These are phyloP conservation scores for Monosporascus sp. DNA, from an alignment of 2,329 filamentous ascomycete genomes.

Conservation along the genomic window DNA sequence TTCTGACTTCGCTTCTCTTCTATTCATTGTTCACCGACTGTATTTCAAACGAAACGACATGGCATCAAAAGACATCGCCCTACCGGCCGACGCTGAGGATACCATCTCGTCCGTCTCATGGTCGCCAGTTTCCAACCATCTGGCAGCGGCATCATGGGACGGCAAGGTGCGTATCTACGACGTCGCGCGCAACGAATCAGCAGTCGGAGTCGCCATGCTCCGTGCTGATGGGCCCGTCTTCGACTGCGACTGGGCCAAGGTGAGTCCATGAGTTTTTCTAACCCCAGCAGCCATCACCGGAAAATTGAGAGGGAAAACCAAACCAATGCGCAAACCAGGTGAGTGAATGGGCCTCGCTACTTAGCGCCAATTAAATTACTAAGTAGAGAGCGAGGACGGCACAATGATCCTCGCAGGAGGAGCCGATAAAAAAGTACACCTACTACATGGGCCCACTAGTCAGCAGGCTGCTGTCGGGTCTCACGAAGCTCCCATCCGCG, in stretches of 20 bases:
- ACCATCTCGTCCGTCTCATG: constrained; percentile 32
- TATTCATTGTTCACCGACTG: no score
- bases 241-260: constrained; percentile 32
- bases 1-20: no score
- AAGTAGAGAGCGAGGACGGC: constrained; percentile 25
- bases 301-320: constrained; percentile 10
- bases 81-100: constrained; percentile 26
- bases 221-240: constrained; percentile 23
- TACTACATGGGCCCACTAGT: constrained; percentile 24
- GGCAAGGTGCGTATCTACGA: constrained; percentile 32
- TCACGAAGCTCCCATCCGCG: constrained; percentile 28
- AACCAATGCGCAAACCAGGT: constrained; percentile 19
- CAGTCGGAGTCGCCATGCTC: constrained; percentile 19
- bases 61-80: constrained; percentile 14
- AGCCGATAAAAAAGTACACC: constrained; percentile 26
- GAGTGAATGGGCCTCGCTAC: constrained; percentile 4
- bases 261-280: constrained; percentile 28
- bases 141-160: constrained; percentile 33
- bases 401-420: constrained; percentile 25
- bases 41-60: neutral
- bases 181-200: constrained; percentile 16
- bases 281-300: constrained; percentile 20
- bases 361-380: neutral
- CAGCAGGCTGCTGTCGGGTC: constrained; percentile 20
- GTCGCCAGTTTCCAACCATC: constrained; percentile 27